phyloP scores from a whole-genome alignment of 495 filamentous ascomycete species.

The Penicilliopsis zonata region DNA sequence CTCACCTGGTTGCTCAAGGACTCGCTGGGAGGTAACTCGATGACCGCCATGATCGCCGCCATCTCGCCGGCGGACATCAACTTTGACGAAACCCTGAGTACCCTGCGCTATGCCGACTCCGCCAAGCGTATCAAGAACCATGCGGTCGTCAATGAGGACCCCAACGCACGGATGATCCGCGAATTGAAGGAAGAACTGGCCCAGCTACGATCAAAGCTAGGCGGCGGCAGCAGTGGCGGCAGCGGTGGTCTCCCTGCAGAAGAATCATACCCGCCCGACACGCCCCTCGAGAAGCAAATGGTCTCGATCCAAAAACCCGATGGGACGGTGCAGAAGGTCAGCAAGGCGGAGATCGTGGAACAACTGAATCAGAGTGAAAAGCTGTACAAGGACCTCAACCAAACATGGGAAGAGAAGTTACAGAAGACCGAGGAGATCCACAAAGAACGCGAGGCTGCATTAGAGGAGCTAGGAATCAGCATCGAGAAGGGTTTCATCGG shows the following conservation, averaged over 20 bases:
- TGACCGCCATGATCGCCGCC: slow-evolving; percentile 99
- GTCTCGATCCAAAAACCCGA: slow-evolving; percentile 84
- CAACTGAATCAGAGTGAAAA: slow-evolving; percentile 95
- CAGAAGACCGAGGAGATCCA: slow-evolving; percentile 92
- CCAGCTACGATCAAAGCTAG: slow-evolving; percentile 75
- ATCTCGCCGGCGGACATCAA: slow-evolving; percentile 99
- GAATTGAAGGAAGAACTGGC: slow-evolving; percentile 94
- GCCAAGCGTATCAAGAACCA: slow-evolving; percentile 99
- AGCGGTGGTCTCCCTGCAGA: slow-evolving; percentile 42
- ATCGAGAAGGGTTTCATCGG: slow-evolving; percentile 98
- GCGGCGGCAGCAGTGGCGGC: slow-evolving; percentile 35
- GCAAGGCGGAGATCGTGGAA: slow-evolving; percentile 96
- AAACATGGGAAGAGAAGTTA: slow-evolving; percentile 97
- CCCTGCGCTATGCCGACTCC: slow-evolving; percentile 90
- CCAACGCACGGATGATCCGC: slow-evolving; percentile 96
- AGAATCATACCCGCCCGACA: slow-evolving; percentile 80
- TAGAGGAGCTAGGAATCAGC: slow-evolving; percentile 95
- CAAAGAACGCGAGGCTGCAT: slow-evolving; percentile 87
- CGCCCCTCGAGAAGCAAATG: slow-evolving; percentile 88
- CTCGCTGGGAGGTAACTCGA: slow-evolving; percentile 94
- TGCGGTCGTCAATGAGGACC: slow-evolving; percentile 97
- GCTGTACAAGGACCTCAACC: slow-evolving; percentile 89
- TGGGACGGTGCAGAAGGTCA: slow-evolving; percentile 85
- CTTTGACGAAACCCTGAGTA: slow-evolving; percentile 94
- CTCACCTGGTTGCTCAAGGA: slow-evolving; percentile 97